These are phyloP conservation scores for Phytophthora cryptogea DNA, from an alignment of 352 stramenopile species.

Conservation along the genomic window DNA sequence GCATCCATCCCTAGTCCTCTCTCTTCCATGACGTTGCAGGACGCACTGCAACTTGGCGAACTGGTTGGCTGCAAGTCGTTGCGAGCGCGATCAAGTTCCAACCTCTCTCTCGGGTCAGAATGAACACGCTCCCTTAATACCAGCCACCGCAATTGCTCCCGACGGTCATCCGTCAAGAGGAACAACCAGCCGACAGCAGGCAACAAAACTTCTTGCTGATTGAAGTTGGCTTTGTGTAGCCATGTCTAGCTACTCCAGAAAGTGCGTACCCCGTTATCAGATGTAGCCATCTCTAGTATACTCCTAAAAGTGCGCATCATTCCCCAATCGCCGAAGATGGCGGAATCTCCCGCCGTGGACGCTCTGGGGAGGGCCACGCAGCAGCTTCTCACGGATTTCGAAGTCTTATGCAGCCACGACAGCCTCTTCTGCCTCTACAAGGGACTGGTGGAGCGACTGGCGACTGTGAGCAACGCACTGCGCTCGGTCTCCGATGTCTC, in stretches of 20 bases:
- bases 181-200: too few species aligned
- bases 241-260: conserved; percentile 5
- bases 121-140: not conserved
- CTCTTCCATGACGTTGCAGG: conserved; percentile 8
- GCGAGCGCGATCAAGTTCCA: not conserved
- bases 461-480: not conserved
- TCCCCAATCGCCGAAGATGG: not conserved
- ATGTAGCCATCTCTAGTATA: conserved; percentile 2
- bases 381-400: conserved; percentile 17
- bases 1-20: conserved; percentile 4
- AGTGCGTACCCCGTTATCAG: conserved; percentile 4
- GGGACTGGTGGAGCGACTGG: conserved; percentile 11
- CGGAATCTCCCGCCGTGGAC: not conserved
- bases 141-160: conserved; percentile 2
- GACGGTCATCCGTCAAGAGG: conserved; percentile 5
- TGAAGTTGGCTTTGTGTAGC: conserved; percentile 19
- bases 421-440: conserved; percentile 13
- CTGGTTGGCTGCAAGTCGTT: conserved; percentile 2
- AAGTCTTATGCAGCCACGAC: not conserved
- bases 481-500: conserved; percentile 1
- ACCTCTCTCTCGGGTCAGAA: conserved; percentile 8
- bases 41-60: not conserved
- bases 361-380: conserved; percentile 3
- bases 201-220: not conserved
- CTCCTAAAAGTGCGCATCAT: too few species aligned